These are phyloP conservation scores for Auricularia heimuer DNA, from an alignment of 768 basidiomycete species.

Conservation along the genomic window DNA sequence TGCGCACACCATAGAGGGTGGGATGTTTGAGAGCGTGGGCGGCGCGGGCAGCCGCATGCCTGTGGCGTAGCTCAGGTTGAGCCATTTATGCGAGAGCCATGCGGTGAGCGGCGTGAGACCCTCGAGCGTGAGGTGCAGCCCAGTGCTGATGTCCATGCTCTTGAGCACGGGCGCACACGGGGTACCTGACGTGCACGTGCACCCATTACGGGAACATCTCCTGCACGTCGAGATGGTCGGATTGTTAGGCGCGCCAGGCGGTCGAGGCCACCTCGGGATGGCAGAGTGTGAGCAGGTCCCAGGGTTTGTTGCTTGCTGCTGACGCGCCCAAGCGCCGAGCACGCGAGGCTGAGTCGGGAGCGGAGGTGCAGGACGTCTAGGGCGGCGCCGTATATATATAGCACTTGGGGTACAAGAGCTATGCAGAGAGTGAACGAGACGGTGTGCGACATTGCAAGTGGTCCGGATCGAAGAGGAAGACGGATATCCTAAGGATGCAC, in stretches of 20 bases:
- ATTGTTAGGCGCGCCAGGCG: background rate
- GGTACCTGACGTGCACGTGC: background rate
- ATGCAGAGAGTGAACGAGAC: background rate
- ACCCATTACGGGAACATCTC: background rate
- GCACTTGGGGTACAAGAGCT: background rate
- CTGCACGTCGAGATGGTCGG: background rate
- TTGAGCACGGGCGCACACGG: background rate
- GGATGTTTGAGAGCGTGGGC: background rate
- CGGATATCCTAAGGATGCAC: constrained; percentile 16
- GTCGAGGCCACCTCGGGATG: background rate
- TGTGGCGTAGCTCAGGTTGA: background rate
- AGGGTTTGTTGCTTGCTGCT: background rate
- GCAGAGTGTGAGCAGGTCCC: background rate
- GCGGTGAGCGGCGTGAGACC: background rate
- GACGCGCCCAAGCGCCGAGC: background rate
- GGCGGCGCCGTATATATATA: background rate
- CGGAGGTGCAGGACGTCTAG: background rate
- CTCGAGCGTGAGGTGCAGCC: background rate
- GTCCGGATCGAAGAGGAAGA: no score
- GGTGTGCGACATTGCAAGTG: background rate
- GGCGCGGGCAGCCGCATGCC: background rate
- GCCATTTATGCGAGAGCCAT: background rate
- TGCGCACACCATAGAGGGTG: background rate
- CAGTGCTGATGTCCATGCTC: background rate
- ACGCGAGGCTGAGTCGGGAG: background rate